Base-by-base conservation (phyloP, 345 rosid genomes). In the Euphorbia tirucalli region DNA sequence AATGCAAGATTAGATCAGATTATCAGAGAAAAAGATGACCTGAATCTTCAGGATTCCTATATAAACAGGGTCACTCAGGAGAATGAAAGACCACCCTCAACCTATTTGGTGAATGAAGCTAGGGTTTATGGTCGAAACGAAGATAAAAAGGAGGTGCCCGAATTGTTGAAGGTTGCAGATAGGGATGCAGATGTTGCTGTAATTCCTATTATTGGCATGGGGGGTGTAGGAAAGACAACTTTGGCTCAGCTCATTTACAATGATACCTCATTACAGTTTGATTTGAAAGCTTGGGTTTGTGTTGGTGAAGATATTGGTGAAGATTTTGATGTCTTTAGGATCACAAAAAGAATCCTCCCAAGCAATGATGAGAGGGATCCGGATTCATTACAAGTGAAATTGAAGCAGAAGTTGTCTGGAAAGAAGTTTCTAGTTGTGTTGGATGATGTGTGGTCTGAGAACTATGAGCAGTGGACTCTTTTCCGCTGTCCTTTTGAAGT, bases 221-320 rank as follows among this genome's bases (percentile, higher is more conserved):
- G n/a, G n/a, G n/a, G n/a, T n/a, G n/a, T n/a, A n/a, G n/a, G n/a
- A n/a, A n/a, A 63, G 28, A 63, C 67, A 11, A 63, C 67, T 41
- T 18, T 63, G 0, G 67, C 31, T 22, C 67, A 63, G 11, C 31
- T 63, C n/a, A 22, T 63, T 15, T 63, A 21, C 27, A 63, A 41
- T 22, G 30, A 63, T 18, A 11, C 18, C 13, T 2, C 22, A 1
- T 11, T 61, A 4, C 8, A 63, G 67, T 63, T 63, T 41, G 67
- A 63, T 21, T 69, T 78, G 41, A 18, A 28, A 24, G 52, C 59
- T 1, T 81, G 77, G 30, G 76, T 78, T 50, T 77, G 76, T 21
- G n/a, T n/a, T n/a, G n/a, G n/a, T n/a, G n/a, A n/a, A n/a, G n/a
- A n/a, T n/a, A 39, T 59, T 15, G 39, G 63, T 28, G 63, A 59